Evolutionary conservation across 2,329 filamentous ascomycete genomes (phyloP), one percentile per base, ranked within the genome.

Genomic region (Lizonia empirigonia): DNA sequence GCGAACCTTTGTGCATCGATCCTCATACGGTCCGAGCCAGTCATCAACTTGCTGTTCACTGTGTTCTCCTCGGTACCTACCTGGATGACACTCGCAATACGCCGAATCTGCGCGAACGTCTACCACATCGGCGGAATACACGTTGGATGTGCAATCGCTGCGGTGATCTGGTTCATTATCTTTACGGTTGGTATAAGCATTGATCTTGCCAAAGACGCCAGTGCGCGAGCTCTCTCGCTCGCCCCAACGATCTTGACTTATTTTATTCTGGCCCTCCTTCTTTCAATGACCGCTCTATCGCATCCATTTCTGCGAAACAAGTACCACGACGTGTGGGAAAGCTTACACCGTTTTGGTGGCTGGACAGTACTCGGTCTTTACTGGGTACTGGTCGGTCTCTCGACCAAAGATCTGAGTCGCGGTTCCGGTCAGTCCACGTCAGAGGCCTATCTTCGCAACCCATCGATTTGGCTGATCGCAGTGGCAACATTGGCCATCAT

Each of bases 381-480:
- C 47, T 75, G 72, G 72, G 44, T 63, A 4, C 67, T 69, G 22
- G 54, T 63, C 3, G 64, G 66, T 15, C 36, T 71, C 3, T 58
- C 60, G 1, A 66, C 64, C 3, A 63, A 59, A 38, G 68, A 70
- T 24, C 52, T 70, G 18, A 55, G 53, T 13, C 49, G 48, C n/a
- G 50, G 37, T 16, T 41, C 60, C 9, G 41, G 60, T 8, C 50
- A 58, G 15, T 61, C 62, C 12, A 75, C 24, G 76, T 77, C 10
- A 74, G 51, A 64, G 26, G 66, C 67, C 1, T 71, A 64, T 34
- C 42, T 65, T 4, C 55, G 46, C 15, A 65, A 64, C 8, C 62
- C 68, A 2, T 57, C 62, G 1, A 82, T 93, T 67, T 94, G 89
- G 87, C 82, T 91, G 58, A 77, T 94, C n/a, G 64, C 84, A 19